phyloP scores from a whole-genome alignment of 257 asterid species.

The Plectranthus barbatus region DNA sequence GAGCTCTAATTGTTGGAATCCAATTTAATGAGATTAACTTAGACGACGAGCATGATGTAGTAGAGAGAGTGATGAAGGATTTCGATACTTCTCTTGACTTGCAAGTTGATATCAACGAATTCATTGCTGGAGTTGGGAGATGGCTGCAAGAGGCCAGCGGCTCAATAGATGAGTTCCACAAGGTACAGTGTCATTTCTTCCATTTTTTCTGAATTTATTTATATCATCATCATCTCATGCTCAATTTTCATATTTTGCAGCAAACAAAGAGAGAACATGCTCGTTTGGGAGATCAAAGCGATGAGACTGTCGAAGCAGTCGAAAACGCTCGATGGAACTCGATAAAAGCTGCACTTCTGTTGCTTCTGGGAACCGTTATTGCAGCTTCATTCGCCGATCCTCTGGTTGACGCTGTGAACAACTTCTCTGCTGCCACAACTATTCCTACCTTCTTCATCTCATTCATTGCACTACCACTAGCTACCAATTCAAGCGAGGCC shows the following conservation, averaged over 20 bases:
- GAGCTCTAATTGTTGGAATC: slow-evolving; percentile 70
- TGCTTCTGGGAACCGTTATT: slow-evolving; percentile 66
- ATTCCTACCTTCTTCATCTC: slow-evolving; percentile 94
- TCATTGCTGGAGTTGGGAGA: slow-evolving; percentile 44
- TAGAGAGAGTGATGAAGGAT: slow-evolving; percentile 58
- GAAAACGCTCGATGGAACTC: slow-evolving; percentile 43
- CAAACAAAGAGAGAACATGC: slow-evolving; percentile 69
- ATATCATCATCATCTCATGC: not conserved
- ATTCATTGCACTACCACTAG: slow-evolving; percentile 74
- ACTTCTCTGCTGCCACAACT: slow-evolving; percentile 76
- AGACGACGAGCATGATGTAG: slow-evolving; percentile 44
- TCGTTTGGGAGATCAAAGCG: slow-evolving; percentile 54
- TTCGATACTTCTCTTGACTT: slow-evolving; percentile 65
- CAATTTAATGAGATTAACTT: slow-evolving; percentile 46
- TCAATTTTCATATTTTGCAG: slow-evolving; percentile 25
- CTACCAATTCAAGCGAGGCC: slow-evolving; percentile 96
- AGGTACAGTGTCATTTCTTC: slow-evolving; percentile 29
- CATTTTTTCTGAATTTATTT: not conserved
- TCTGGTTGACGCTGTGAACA: slow-evolving; percentile 80
- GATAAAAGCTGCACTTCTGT: slow-evolving; percentile 62
- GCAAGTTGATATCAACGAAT: slow-evolving; percentile 39
- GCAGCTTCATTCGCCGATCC: slow-evolving; percentile 98
- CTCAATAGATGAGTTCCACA: slow-evolving; percentile 48
- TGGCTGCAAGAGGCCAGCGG: slow-evolving; percentile 73
- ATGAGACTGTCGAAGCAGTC: slow-evolving; percentile 50